Base-by-base conservation (phyloP, 169 alveolate species). In the Theileria sp. region DNA sequence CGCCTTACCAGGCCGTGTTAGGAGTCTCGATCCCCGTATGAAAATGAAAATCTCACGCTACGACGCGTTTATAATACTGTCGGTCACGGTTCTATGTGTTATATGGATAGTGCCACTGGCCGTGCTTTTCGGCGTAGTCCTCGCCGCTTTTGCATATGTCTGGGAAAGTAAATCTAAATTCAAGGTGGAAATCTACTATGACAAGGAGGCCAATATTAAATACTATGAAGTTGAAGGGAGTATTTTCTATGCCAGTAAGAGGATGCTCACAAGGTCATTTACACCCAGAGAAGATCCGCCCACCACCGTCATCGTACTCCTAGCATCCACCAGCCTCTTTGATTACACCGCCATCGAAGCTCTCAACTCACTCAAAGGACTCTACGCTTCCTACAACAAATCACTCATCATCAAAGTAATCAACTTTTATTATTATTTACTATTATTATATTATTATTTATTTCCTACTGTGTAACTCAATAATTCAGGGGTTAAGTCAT, bases 261-360 rank as follows among this genome's bases (percentile, higher is more conserved):
- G 82, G 71, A 90, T 90, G 94, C 90, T 92, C 19, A 92, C 92
- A 51, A 75, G 94, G 26, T 85, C 84, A 23, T 92, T 92, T 69
- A 88, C 83, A 21, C 92, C 92, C 56, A 92, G 72, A 32, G 93
- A 86, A 19, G 95, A 92, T 74, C 94, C 95, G 19, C 85, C 79
- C 15, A 92, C 94, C n/a, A 90, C 91, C 0, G 88, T 90, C 36
- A 75, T 89, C 23, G 93, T 92, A 13, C 75, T 92, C 28, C 78
- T 87, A 30, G 95, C 92, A 12, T 81, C 86, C n/a, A 82, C 94
- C 26, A 85, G 92, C 28, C 87, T 92, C 19, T 92, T 90, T 75
- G 95, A 92, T 80, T 92, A 92, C 75, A 88, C 94, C 2, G 95
- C 95, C 44, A 90, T 92, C 44, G 95, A 89, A 70, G 91, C 95